Evolutionary conservation across 1,284 basidiomycete species (phyloP).

Genomic region (Marasmius sp.): DNA sequence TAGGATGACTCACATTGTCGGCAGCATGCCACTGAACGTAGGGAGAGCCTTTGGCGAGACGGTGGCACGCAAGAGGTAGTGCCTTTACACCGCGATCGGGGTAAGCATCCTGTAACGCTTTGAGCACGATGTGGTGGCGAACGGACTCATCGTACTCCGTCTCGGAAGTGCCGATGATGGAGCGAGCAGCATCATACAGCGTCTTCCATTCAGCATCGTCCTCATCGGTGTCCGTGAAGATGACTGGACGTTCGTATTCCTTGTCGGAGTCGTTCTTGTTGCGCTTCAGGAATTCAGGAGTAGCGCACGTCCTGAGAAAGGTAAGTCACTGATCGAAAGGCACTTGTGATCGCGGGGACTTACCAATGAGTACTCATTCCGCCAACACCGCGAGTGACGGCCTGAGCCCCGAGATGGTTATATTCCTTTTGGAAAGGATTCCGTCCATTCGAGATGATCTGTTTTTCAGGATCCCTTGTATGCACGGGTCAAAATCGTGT

Average conservation of each 20-base stretch:
- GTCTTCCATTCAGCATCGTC: not conserved
- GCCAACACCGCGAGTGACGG: constrained; percentile 28
- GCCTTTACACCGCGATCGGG: constrained; percentile 19
- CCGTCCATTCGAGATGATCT: not conserved
- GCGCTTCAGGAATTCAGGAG: constrained; percentile 17
- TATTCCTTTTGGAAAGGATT: not conserved
- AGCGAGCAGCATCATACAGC: constrained; percentile 22
- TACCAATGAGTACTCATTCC: constrained; percentile 29
- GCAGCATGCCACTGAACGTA: constrained; percentile 30
- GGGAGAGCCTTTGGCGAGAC: constrained; percentile 16
- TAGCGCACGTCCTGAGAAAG: constrained; percentile 24
- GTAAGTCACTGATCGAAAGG: not conserved
- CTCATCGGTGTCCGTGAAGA: not conserved
- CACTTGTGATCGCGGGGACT: not conserved
- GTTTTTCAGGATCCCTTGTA: not conserved
- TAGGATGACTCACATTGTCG: not conserved
- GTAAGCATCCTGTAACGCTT: constrained; percentile 18
- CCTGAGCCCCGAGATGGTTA: not conserved
- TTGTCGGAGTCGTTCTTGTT: not conserved
- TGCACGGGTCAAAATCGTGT: no score
- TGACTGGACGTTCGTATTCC: not conserved
- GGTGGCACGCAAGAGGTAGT: constrained; percentile 27
- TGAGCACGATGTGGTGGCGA: constrained; percentile 27
- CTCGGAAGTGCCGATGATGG: constrained; percentile 23
- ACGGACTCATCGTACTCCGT: constrained; percentile 26